These are phyloP conservation scores for Eucalyptus cladocalyx DNA, from an alignment of 345 rosid genomes.

Conservation along the genomic window DNA sequence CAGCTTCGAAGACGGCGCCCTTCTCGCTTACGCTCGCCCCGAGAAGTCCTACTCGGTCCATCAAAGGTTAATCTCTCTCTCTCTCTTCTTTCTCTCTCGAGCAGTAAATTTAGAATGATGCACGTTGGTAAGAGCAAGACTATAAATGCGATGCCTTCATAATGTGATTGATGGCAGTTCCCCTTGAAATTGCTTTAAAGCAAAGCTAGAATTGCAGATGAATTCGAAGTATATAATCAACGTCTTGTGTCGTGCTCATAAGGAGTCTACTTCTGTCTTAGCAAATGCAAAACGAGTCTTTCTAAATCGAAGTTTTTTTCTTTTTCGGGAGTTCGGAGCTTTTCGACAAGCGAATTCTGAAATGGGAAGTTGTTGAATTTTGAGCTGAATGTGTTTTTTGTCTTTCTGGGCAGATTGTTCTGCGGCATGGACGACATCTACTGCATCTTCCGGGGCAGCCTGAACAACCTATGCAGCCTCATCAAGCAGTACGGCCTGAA, in stretches of 20 bases:
- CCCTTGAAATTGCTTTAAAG: neutral
- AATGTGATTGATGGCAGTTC: neutral
- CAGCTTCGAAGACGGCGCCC: constrained; percentile 25
- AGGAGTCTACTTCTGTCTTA: fast-evolving
- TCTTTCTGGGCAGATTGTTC: constrained; percentile 29
- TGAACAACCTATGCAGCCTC: constrained; percentile 40
- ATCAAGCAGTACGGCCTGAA: constrained; percentile 51
- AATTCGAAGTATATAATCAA: too few species aligned
- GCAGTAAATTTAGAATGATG: neutral
- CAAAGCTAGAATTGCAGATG: neutral
- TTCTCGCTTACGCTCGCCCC: constrained; percentile 23
- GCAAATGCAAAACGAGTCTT: neutral
- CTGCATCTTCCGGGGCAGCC: constrained; percentile 50
- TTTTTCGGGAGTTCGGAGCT: neutral
- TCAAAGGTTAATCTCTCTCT: constrained; percentile 30
- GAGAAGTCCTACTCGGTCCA: constrained; percentile 6
- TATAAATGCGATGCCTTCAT: neutral
- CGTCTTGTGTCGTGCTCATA: fast-evolving
- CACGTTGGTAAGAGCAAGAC: neutral
- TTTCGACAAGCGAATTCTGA: neutral
- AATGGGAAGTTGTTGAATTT: neutral
- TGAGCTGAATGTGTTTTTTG: neutral
- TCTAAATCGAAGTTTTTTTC: neutral
- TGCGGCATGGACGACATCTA: constrained; percentile 45
- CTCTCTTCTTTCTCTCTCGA: too few species aligned